Base-by-base conservation (phyloP, 768 basidiomycete genomes). In the Rhizopogon vesiculosus region DNA sequence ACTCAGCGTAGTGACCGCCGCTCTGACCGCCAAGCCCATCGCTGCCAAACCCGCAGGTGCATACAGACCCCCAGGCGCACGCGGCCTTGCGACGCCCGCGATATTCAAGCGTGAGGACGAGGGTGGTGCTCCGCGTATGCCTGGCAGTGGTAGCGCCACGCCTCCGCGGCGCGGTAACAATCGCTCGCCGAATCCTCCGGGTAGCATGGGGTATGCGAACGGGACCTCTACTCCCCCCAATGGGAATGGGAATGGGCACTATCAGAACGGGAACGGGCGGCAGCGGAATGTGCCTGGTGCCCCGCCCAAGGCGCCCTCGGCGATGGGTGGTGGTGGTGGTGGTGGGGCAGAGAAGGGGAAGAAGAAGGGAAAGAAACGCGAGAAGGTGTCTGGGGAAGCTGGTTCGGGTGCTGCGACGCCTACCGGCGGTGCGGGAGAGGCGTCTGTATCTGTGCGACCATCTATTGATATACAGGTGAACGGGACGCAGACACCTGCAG, bases 71-170 rank as follows among this genome's bases (percentile, higher is more conserved):
- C 96, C 94, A 10, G 94, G 94, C 10, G 93, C 94, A 1, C 81
- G 96, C 5, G 96, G 96, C 0, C 79, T 90, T 1, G 84, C 89
- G 44, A 94, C 95, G 1, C 93, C 95, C 1, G 78, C 85, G 3
- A 89, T 90, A 38, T 98, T 87, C 76, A 93, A 90, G 72, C 82
- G 95, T 16, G 92, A 94, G 67, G 96, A 97, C 59, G 93, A 96
- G 64, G 91, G 90, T 40, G 91, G 87, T 2, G 72, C 76, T 2
- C 78, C 84, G 7, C 75, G 72, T 16, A 66, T 76, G n/a, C 78
- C 72, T 7, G 67, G 67, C n/a, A 80, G 71, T 55, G 85, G 84
- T 8, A 77, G 72, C 18, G 76, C 80, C 35, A 89, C 87, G 12
- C 87, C 88, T 3, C 82, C 84, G 31, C 74, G 86, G 53, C 35